Evolutionary conservation across 164 flowering plant genomes (phyloP).

Genomic region (Cinnamomum micranthum): DNA sequence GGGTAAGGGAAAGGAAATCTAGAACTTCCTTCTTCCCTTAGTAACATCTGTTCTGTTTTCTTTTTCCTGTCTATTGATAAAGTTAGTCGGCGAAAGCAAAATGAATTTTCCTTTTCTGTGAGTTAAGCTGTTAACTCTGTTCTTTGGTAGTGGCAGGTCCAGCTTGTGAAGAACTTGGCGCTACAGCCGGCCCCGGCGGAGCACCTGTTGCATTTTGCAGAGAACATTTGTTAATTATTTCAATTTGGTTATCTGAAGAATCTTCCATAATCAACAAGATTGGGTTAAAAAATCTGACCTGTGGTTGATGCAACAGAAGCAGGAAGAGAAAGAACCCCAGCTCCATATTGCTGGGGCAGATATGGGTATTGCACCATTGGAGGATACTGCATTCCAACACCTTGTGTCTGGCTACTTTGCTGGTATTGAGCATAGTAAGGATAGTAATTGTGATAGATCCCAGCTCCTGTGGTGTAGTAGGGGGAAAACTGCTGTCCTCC

Average conservation of each 20-base stretch:
- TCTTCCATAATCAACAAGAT: background rate
- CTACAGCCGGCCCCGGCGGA: conserved; percentile 24
- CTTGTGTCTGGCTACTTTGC: conserved; percentile 45
- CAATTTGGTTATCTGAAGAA: too few species aligned
- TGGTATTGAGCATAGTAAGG: conserved; percentile 51
- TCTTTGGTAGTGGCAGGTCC: conserved; percentile 30
- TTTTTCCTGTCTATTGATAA: background rate
- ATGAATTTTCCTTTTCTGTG: conserved; percentile 3
- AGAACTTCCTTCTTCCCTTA: conserved; percentile 7
- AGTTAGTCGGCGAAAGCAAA: conserved; percentile 19
- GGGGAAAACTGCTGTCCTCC: conserved; percentile 56
- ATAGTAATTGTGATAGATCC: conserved; percentile 37
- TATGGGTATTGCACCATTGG: conserved; percentile 51
- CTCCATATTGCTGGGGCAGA: conserved; percentile 37
- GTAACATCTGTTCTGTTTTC: background rate
- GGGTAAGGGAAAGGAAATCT: conserved; percentile 7
- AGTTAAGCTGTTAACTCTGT: conserved; percentile 32
- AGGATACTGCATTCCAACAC: conserved; percentile 43
- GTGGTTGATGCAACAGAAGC: conserved; percentile 22
- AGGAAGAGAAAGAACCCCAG: conserved; percentile 56
- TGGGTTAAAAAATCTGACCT: conserved; percentile 12
- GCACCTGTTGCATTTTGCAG: conserved; percentile 24
- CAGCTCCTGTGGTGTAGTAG: conserved; percentile 36
- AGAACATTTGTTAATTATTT: background rate
- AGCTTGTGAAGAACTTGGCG: conserved; percentile 28